phyloP scores from a whole-genome alignment of 345 rosid genomes.

The Sisymbrium altissimum region DNA sequence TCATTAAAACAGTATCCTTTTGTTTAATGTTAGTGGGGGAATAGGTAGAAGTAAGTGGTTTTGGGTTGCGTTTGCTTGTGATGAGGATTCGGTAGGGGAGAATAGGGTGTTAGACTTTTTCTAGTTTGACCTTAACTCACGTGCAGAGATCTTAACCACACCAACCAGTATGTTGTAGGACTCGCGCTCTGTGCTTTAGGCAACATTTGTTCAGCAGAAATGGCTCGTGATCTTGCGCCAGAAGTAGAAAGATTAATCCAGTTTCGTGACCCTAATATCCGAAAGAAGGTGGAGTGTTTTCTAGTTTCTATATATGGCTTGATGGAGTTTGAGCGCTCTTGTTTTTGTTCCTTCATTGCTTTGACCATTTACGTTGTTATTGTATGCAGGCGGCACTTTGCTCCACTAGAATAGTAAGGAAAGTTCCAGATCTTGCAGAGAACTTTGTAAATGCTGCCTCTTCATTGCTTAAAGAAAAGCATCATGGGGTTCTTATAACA shows the following conservation, averaged over 20 bases:
- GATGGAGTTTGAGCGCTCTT: neutral
- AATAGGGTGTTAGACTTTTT: neutral
- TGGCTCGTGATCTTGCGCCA: slow-evolving; percentile 99
- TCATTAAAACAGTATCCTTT: slow-evolving; percentile 98
- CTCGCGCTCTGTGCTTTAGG: slow-evolving; percentile 99
- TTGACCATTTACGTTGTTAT: slow-evolving; percentile 16
- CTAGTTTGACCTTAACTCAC: slow-evolving; percentile 53
- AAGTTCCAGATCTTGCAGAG: slow-evolving; percentile 98
- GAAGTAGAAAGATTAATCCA: slow-evolving; percentile 96
- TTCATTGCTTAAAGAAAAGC: slow-evolving; percentile 90
- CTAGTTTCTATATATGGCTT: neutral
- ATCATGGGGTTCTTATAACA: slow-evolving; percentile 95
- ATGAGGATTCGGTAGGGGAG: neutral
- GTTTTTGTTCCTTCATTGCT: slow-evolving; percentile 13
- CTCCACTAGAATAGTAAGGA: slow-evolving; percentile 88
- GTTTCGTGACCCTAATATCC: slow-evolving; percentile 97
- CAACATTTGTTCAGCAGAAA: slow-evolving; percentile 95
- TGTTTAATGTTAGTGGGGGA: neutral
- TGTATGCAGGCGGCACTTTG: slow-evolving; percentile 87
- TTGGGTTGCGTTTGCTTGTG: neutral
- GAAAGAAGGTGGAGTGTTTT: slow-evolving; percentile 71
- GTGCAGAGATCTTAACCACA: slow-evolving; percentile 92
- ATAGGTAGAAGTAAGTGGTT: neutral
- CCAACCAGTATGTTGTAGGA: slow-evolving; percentile 96
- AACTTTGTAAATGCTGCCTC: slow-evolving; percentile 91